phyloP scores from a whole-genome alignment of 2,329 filamentous ascomycete genomes.

The Sphaerostilbella broomeana region DNA sequence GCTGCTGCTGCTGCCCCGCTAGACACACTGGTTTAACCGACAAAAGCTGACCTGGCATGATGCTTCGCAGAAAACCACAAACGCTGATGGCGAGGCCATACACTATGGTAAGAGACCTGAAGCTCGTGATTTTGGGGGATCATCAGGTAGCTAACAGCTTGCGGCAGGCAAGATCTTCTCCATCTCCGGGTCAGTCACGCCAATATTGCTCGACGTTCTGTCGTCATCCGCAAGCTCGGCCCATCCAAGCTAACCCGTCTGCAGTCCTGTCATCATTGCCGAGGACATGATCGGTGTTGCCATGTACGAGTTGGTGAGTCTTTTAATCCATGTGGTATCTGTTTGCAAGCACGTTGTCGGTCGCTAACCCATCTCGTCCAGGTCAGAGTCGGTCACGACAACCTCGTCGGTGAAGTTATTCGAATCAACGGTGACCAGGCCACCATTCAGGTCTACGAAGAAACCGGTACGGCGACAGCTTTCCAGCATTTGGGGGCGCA shows the following conservation, averaged over 20 bases:
- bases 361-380: slow-evolving; percentile 28
- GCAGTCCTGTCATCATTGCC: slow-evolving; percentile 84
- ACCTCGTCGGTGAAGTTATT: slow-evolving; percentile 95
- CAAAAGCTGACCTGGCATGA: slow-evolving; percentile 18
- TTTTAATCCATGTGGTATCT: not conserved
- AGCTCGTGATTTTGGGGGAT: not conserved
- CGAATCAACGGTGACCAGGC: slow-evolving; percentile 93
- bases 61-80: slow-evolving; percentile 27
- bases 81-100: slow-evolving; percentile 32
- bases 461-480: slow-evolving; percentile 64
- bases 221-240: not conserved
- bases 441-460: slow-evolving; percentile 98
- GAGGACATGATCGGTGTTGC: slow-evolving; percentile 98
- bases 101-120: slow-evolving; percentile 32
- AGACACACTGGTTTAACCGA: slow-evolving; percentile 10
- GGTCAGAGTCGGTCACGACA: slow-evolving; percentile 88
- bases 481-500: too few species aligned
- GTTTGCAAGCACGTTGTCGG: not conserved
- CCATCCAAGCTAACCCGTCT: too few species aligned
- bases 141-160: slow-evolving; percentile 19
- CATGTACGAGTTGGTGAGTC: slow-evolving; percentile 93
- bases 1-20: slow-evolving; percentile 15
- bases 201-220: not conserved
- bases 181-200: slow-evolving; percentile 51
- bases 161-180: slow-evolving; percentile 54